Base-by-base conservation (phyloP, 257 asterid genomes). In the Lycium barbarum region DNA sequence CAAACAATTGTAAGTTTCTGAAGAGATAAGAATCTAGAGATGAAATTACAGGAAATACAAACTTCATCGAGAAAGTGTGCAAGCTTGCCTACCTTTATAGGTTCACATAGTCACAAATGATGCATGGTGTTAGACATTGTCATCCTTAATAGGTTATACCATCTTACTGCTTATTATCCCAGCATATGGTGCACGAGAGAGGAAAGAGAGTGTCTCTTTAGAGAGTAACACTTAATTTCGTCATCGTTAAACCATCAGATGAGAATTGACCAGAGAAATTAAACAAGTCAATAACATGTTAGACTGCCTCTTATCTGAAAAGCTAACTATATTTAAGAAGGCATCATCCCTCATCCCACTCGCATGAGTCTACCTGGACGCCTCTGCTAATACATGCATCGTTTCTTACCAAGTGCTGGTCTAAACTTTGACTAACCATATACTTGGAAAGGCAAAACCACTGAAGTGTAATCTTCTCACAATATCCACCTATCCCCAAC, bases 251-350 rank as follows among this genome's bases (percentile, higher is more conserved):
- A 59, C 65, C 65, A 18, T 18, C 26, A 58, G 65, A 58, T 6
- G 33, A 59, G 65, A 59, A 59, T 59, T 59, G 65, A 59, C 11
- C 33, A 18, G 33, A 59, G 33, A 7, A 59, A 59, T 59, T 18
- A n/a, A 61, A 61, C 67, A 61, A 61, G 14, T n/a, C 67, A 61
- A 61, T 61, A n/a, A n/a, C 67, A 61, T n/a, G 67, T 61, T 61
- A 18, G 35, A 61, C 35, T n/a, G 67, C 35, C 13, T 61, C 67
- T 61, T 61, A 26, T n/a, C 67, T n/a, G 3, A 61, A 61, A 63
- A 63, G 71, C 71, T 5, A 63, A 63, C 15, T 20, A 63, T 9
- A 22, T 26, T 65, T 26, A 65, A 11, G 43, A 65, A 65, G 72
- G 72, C 12, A 65, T 5, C 72, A 22, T 65, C 72, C 72, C 43